phyloP scores from a whole-genome alignment of 2,329 filamentous ascomycete species.

The Metarhizium rileyi region DNA sequence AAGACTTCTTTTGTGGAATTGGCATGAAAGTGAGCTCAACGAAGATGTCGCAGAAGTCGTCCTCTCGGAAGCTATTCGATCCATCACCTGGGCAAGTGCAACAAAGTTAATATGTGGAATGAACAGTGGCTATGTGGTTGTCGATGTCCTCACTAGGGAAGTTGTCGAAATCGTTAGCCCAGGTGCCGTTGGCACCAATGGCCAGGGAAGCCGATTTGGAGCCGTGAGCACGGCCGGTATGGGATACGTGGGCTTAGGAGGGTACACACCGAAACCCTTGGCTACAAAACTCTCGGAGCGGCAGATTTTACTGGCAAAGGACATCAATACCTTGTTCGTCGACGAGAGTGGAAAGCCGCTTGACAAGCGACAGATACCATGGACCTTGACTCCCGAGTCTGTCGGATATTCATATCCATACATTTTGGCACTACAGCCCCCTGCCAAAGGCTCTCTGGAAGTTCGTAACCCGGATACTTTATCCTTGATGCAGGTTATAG shows the following conservation, averaged over 20 bases:
- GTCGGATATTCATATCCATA: conserved; percentile 97
- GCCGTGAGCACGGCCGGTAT: conserved; percentile 78
- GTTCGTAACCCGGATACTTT: conserved; percentile 88
- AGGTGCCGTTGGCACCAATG: conserved; percentile 54
- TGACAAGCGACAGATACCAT: conserved; percentile 83
- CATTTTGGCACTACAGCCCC: conserved; percentile 74
- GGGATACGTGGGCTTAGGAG: conserved; percentile 93
- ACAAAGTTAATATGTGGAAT: conserved; percentile 83
- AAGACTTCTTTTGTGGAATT: conserved; percentile 82
- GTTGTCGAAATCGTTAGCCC: conserved; percentile 72
- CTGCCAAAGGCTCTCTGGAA: conserved; percentile 76
- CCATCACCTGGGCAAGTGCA: conserved; percentile 82
- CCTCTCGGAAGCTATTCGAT: conserved; percentile 75
- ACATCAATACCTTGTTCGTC: conserved; percentile 91
- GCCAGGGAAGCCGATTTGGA: conserved; percentile 66
- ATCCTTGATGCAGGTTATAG: conserved; percentile 77
- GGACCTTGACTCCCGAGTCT: conserved; percentile 77
- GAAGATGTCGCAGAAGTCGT: conserved; percentile 66
- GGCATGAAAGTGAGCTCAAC: conserved; percentile 86
- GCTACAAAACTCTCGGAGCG: conserved; percentile 73
- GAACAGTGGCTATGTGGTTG: conserved; percentile 82
- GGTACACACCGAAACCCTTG: conserved; percentile 83
- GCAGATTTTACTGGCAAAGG: conserved; percentile 88
- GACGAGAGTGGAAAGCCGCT: conserved; percentile 72
- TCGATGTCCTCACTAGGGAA: conserved; percentile 68